These are phyloP conservation scores for Pilobolus umbonatus DNA, from an alignment of 192 early-diverging fungal species.

Conservation along the genomic window DNA sequence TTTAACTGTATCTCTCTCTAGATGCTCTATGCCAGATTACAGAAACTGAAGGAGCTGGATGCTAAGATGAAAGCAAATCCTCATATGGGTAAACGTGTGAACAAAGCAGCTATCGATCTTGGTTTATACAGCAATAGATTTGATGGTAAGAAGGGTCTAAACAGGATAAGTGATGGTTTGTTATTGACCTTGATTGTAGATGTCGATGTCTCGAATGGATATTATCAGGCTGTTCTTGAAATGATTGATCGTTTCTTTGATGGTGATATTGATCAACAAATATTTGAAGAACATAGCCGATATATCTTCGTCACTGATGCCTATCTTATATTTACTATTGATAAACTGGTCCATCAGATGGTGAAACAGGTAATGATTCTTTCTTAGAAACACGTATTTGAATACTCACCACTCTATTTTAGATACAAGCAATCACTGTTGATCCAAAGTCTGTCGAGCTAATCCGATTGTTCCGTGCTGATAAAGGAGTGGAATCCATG, in stretches of 20 bases:
- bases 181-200: slow-evolving; percentile 23
- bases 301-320: slow-evolving; percentile 87
- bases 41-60: slow-evolving; percentile 72
- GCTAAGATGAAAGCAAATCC: slow-evolving; percentile 49
- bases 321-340: slow-evolving; percentile 84
- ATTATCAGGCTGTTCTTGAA: slow-evolving; percentile 73
- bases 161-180: neutral
- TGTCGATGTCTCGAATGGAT: slow-evolving; percentile 54
- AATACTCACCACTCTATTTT: too few relatives aligned
- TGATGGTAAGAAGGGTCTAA: slow-evolving; percentile 52
- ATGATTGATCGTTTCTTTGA: slow-evolving; percentile 73
- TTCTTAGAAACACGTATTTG: too few relatives aligned
- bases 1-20: slow-evolving; percentile 31
- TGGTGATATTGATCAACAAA: slow-evolving; percentile 70
- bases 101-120: slow-evolving; percentile 55
- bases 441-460: slow-evolving; percentile 69
- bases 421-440: slow-evolving; percentile 27
- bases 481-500: slow-evolving; percentile 37
- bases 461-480: slow-evolving; percentile 60
- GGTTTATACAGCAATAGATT: slow-evolving; percentile 44
- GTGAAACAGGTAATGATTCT: slow-evolving; percentile 77
- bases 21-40: slow-evolving; percentile 81
- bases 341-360: slow-evolving; percentile 78
- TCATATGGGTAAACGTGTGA: slow-evolving; percentile 49
- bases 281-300: slow-evolving; percentile 86